Evolutionary conservation across 441 rosid species (phyloP), one percentile per base, ranked within the genome.

Genomic region (Gossypium schwendimanii): DNA sequence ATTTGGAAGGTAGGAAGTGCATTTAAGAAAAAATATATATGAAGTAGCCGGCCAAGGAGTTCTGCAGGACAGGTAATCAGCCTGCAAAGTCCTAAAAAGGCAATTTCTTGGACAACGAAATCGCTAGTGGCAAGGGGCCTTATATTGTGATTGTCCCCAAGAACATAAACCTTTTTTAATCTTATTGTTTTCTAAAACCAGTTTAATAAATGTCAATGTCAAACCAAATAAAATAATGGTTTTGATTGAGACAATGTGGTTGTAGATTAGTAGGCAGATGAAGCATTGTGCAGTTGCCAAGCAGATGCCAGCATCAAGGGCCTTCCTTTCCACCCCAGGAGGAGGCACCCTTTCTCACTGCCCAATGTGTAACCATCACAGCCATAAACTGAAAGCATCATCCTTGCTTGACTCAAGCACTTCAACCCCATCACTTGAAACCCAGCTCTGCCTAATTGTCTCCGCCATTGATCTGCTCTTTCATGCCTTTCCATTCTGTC

Each of bases 291-390:
- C 23, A 79, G 75, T 76, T 86, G 89, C 94, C 91, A 89, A 8
- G 92, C 88, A 36, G 95, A 89, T 17, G 89, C 91, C 57, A 86
- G 54, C 92, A 88, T 81, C 57, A 88, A 77, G 0, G 95, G 89
- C 78, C 95, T 70, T n/a, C 91, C 92, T 81, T 84, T 86, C 92
- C 95, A 87, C 4, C 95, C 91, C 15, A 86, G 91, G 4, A 84
- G 83, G 2, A 88, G 81, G 66, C 83, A 83, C 4, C 92, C 91
- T 62, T 85, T 89, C 64, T 87, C 92, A 31, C 69, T 76, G 17
- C 76, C 77, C 18, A 87, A 41, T 17, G 89, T 86, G 74, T 85
- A 89, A 0, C 92, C 88, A 70, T 86, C 91, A 75, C 87, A 83
- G 0, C 92, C 91, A 65, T 88, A 86, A 44, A 82, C 84, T 31